Conservation (phyloP, 306 rosid species). For the Carpinus viminea region DNA sequence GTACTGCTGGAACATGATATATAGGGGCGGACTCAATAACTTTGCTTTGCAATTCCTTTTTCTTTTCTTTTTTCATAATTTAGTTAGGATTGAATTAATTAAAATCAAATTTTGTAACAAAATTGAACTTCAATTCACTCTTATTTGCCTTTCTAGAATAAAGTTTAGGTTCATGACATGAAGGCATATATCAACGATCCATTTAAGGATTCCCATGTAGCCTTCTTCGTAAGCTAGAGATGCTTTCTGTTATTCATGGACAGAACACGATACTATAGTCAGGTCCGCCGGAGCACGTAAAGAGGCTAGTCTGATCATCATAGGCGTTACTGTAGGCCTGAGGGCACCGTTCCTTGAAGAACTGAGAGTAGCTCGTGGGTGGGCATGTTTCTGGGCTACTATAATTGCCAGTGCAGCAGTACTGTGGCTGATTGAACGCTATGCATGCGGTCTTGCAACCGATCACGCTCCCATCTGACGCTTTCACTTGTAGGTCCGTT, state of each 20-base stretch:
- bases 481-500: conserved; percentile 21
- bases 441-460: conserved; percentile 50
- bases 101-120: too few species aligned
- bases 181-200: too few species aligned
- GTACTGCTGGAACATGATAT: too few species aligned
- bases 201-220: too few species aligned
- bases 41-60: too few species aligned
- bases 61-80: too few species aligned
- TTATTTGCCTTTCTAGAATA: too few species aligned
- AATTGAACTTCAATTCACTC: too few species aligned
- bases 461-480: conserved; percentile 26
- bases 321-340: conserved; percentile 52
- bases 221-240: too few species aligned
- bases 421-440: conserved; percentile 32
- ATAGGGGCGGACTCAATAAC: too few species aligned
- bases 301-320: conserved; percentile 31
- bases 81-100: too few species aligned
- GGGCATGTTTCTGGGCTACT: conserved; percentile 29
- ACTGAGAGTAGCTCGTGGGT: conserved; percentile 34
- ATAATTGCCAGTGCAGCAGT: conserved; percentile 35
- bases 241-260: background rate
- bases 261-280: conserved; percentile 42
- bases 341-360: conserved; percentile 47
- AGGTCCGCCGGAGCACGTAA: conserved; percentile 41
- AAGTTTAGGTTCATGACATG: too few species aligned